These are phyloP conservation scores for Medicago arabica DNA, from an alignment of 306 rosid species.

Conservation along the genomic window DNA sequence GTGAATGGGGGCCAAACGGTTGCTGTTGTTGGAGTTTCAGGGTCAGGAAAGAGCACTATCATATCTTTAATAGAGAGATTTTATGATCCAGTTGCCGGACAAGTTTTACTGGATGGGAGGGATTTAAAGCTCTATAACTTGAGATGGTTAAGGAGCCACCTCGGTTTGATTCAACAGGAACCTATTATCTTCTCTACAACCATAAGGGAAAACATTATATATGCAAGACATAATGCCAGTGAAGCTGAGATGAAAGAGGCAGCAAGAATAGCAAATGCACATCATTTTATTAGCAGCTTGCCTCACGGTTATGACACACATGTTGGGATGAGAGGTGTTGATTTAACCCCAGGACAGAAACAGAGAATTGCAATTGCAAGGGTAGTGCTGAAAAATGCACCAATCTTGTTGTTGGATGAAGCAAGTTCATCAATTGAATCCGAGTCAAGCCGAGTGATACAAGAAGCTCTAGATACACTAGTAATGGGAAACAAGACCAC, in stretches of 20 bases:
- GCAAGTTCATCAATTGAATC: slow-evolving; percentile 98
- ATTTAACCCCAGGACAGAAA: slow-evolving; percentile 96
- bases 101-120: slow-evolving; percentile 86
- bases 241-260: slow-evolving; percentile 99
- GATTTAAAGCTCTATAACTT: slow-evolving; percentile 85
- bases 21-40: slow-evolving; percentile 97
- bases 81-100: slow-evolving; percentile 98
- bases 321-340: slow-evolving; percentile 99
- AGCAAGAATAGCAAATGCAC: slow-evolving; percentile 99
- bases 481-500: slow-evolving; percentile 99
- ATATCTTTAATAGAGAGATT: slow-evolving; percentile 92
- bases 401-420: slow-evolving; percentile 94
- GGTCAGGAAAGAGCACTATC: slow-evolving; percentile 97
- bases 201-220: slow-evolving; percentile 94
- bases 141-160: slow-evolving; percentile 97
- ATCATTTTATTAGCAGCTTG: slow-evolving; percentile 97
- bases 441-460: slow-evolving; percentile 97
- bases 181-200: slow-evolving; percentile 98
- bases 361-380: slow-evolving; percentile 99
- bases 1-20: slow-evolving; percentile 93
- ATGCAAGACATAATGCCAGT: slow-evolving; percentile 98
- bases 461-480: slow-evolving; percentile 98
- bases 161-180: slow-evolving; percentile 97
- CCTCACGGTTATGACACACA: slow-evolving; percentile 99
- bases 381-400: slow-evolving; percentile 94